Conservation (phyloP, 345 rosid species). For the Eucalyptus cladocalyx region DNA sequence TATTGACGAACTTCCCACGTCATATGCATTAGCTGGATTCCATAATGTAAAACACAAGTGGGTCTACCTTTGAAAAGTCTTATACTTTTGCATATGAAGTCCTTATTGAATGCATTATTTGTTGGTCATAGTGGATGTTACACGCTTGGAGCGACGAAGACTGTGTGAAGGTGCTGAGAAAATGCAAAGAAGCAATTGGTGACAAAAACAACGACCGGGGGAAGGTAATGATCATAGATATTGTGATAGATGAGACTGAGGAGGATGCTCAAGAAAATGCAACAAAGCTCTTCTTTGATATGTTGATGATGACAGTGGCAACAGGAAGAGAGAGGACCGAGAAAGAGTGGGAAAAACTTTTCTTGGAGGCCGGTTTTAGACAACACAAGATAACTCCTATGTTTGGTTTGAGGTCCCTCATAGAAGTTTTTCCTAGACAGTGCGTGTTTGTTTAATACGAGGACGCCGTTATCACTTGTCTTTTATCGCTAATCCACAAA, state of each 20-base stretch:
- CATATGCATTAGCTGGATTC: not conserved
- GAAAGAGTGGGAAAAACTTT: conserved; percentile 12
- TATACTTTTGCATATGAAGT: not conserved
- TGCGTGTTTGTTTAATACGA: not conserved
- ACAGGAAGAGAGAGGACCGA: conserved; percentile 18
- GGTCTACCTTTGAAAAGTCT: not conserved
- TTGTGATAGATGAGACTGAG: not conserved
- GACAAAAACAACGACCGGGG: not conserved
- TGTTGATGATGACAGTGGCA: conserved; percentile 19
- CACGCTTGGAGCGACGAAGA: conserved; percentile 33
- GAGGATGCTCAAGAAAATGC: not conserved
- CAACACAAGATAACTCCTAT: conserved; percentile 13
- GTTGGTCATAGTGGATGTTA: conserved; percentile 6
- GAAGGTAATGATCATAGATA: conserved; percentile 5
- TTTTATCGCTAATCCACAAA: not conserved
- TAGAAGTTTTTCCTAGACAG: conserved; percentile 14
- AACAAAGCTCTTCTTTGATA: conserved; percentile 23
- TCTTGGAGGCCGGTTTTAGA: conserved; percentile 13
- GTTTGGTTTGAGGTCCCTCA: conserved; percentile 24
- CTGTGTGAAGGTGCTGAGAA: conserved; percentile 23
- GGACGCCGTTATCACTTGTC: not conserved
- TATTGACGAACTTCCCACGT: not conserved
- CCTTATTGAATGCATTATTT: not conserved
- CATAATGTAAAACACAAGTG: not conserved
- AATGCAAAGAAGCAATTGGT: conserved; percentile 18